Percentiles rank a stretch among this genome's conserved stretches.
These are phyloP conservation scores for Pythium apleroticum DNA, from an alignment of 352 stramenopile genomes.

Conservation along the genomic window DNA sequence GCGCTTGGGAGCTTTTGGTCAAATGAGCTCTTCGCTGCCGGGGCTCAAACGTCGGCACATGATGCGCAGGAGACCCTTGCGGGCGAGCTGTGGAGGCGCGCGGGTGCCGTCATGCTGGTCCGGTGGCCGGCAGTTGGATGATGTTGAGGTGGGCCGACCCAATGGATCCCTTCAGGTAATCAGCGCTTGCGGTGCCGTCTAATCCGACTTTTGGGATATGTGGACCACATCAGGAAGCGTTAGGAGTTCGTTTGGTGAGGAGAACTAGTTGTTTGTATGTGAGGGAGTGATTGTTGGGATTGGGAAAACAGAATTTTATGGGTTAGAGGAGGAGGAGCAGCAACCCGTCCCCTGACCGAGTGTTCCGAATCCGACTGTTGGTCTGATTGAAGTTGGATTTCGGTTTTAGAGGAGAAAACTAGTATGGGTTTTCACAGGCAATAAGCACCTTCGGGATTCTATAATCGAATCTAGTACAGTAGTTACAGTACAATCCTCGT, in stretches of 20 bases:
- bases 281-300: neutral
- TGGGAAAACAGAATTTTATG: slow-evolving; percentile 7
- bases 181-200: slow-evolving; percentile 10
- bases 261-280: slow-evolving; percentile 11
- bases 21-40: slow-evolving; percentile 1
- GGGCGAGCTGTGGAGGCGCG: neutral
- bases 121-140: neutral
- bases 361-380: neutral
- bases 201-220: slow-evolving; percentile 11
- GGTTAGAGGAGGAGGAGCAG: neutral
- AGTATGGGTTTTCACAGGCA: neutral
- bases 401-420: slow-evolving; percentile 9
- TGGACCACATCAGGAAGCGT: slow-evolving; percentile 19
- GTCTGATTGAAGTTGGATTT: slow-evolving; percentile 5
- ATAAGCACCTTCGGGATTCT: neutral
- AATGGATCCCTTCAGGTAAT: slow-evolving; percentile 2
- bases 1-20: neutral
- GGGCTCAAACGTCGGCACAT: neutral
- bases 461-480: neutral
- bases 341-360: slow-evolving; percentile 7
- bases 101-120: neutral
- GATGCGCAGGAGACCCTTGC: neutral
- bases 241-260: neutral
- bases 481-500: neutral
- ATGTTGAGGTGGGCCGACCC: slow-evolving; percentile 8